Percentiles rank a stretch among this genome's conserved stretches.
These are phyloP conservation scores for Skeletonema tropicum DNA, from an alignment of 108 stramenopile genomes.

Conservation along the genomic window DNA sequence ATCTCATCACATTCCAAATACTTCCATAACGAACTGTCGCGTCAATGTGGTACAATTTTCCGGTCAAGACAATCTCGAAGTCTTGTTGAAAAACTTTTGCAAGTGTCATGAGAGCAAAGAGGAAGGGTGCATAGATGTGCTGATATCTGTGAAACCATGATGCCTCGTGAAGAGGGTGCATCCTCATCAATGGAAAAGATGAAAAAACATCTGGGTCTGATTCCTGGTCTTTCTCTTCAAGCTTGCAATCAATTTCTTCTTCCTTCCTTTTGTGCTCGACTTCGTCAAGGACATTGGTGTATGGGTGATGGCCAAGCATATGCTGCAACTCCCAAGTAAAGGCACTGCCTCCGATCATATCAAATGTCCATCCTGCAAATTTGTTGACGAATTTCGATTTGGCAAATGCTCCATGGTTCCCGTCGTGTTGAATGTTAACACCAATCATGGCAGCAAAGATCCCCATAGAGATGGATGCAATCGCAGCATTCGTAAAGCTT, in stretches of 20 bases:
- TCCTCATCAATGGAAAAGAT: constrained; percentile 60
- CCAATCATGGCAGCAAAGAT: constrained; percentile 59
- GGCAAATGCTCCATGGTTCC: constrained; percentile 76
- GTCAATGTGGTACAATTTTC: constrained; percentile 67
- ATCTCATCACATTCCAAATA: constrained; percentile 45
- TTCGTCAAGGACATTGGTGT: constrained; percentile 76
- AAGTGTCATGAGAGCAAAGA: constrained; percentile 65
- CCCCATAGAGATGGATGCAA: constrained; percentile 49
- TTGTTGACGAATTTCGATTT: constrained; percentile 41
- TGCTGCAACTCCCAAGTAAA: constrained; percentile 79
- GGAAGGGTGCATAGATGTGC: constrained; percentile 60
- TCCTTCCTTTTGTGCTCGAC: constrained; percentile 63
- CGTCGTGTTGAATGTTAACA: constrained; percentile 75
- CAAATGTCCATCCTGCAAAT: constrained; percentile 65
- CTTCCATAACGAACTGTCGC: constrained; percentile 63
- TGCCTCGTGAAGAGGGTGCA: constrained; percentile 56
- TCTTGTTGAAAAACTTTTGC: constrained; percentile 68
- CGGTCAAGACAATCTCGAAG: constrained; percentile 44
- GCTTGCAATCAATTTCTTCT: constrained; percentile 22
- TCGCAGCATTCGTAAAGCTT: constrained; percentile 10
- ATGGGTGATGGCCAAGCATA: constrained; percentile 87
- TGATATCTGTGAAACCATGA: constrained; percentile 61
- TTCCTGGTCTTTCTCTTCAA: constrained; percentile 60
- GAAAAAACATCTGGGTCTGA: constrained; percentile 71
- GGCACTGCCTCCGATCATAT: constrained; percentile 65